phyloP scores from a whole-genome alignment of 495 filamentous ascomycete genomes.

The Penicillium flavigenum region DNA sequence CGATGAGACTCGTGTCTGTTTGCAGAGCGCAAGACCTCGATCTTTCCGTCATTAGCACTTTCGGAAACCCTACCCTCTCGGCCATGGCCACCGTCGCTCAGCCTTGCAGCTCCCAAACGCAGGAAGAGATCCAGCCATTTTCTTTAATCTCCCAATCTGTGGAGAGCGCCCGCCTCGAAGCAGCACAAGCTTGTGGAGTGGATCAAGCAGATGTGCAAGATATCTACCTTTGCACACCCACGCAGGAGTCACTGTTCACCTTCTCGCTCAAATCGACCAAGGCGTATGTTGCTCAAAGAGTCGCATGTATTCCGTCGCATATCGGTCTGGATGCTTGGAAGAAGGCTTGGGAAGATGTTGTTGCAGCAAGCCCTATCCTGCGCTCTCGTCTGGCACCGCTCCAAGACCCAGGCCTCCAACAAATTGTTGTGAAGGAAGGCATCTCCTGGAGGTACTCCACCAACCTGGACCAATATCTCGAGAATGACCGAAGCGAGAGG shows the following conservation, averaged over 20 bases:
- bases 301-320: slow-evolving; percentile 40
- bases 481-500: slow-evolving; percentile 42
- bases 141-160: slow-evolving; percentile 36
- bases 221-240: slow-evolving; percentile 62
- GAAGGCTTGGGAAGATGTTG: slow-evolving; percentile 50
- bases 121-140: slow-evolving; percentile 28
- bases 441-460: slow-evolving; percentile 41
- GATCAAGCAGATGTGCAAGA: slow-evolving; percentile 38
- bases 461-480: slow-evolving; percentile 50
- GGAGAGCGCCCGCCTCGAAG: slow-evolving; percentile 33
- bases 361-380: slow-evolving; percentile 50
- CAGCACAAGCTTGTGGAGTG: slow-evolving; percentile 30
- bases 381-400: slow-evolving; percentile 61
- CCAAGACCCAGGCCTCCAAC: slow-evolving; percentile 53
- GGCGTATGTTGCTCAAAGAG: slow-evolving; percentile 58
- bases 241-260: slow-evolving; percentile 63
- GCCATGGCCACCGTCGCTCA: slow-evolving; percentile 34
- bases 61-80: slow-evolving; percentile 49
- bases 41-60: slow-evolving; percentile 41
- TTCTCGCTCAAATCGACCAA: slow-evolving; percentile 56
- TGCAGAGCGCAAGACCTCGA: slow-evolving; percentile 35
- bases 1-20: slow-evolving; percentile 52
- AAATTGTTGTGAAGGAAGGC: slow-evolving; percentile 53
- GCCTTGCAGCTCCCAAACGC: slow-evolving; percentile 10
- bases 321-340: slow-evolving; percentile 41